Conservation (phyloP, 2,329 filamentous ascomycete genomes). For the Phialemoniopsis sp. region DNA sequence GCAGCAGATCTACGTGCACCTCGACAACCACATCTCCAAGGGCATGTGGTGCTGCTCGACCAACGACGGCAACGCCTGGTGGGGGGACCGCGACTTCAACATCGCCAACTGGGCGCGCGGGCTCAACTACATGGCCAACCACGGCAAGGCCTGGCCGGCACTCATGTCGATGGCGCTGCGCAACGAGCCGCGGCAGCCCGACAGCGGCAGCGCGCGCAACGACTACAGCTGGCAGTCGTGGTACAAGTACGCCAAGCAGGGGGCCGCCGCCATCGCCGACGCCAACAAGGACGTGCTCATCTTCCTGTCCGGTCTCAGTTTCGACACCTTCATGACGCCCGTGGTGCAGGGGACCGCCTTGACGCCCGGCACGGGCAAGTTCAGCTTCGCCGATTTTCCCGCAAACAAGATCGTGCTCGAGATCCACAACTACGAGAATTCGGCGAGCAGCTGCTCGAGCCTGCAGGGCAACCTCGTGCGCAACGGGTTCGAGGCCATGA, state of each 20-base stretch:
- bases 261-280: constrained; percentile 42
- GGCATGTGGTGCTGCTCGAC: constrained; percentile 54
- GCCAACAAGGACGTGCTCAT: constrained; percentile 50
- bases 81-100: constrained; percentile 56
- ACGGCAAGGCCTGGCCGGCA: constrained; percentile 43
- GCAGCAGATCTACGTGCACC: constrained; percentile 52
- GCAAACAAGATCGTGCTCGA: constrained; percentile 54
- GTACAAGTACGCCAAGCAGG: constrained; percentile 46
- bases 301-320: constrained; percentile 55
- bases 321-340: constrained; percentile 49
- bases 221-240: constrained; percentile 53
- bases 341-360: constrained; percentile 44
- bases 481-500: constrained; percentile 49
- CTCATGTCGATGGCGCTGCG: constrained; percentile 47
- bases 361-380: constrained; percentile 38
- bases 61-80: constrained; percentile 56
- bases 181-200: constrained; percentile 47
- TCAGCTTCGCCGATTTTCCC: constrained; percentile 39
- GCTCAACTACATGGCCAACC: constrained; percentile 53
- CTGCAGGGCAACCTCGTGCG: constrained; percentile 41
- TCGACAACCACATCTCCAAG: constrained; percentile 59
- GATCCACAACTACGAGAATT: constrained; percentile 56
- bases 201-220: constrained; percentile 23
- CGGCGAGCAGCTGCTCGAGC: constrained; percentile 39
- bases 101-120: constrained; percentile 58